Evolutionary conservation across 129 eudicot species (phyloP), one percentile per base, ranked within the genome.

Genomic region (Apium graveolens): DNA sequence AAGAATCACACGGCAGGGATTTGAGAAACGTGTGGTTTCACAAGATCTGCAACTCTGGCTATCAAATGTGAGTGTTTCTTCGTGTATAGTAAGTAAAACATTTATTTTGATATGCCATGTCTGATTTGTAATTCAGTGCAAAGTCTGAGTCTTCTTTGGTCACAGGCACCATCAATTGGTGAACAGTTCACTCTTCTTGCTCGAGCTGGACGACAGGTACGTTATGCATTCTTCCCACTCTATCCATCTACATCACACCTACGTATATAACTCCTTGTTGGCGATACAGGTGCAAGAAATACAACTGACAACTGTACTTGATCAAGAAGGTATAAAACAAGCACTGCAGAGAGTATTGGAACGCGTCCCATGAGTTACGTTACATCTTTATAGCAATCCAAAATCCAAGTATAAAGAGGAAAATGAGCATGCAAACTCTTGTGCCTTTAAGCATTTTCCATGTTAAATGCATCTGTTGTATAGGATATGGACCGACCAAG

Each of bases 31-130:
- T 35, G 99, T 96, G 73, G 97, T 96, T 35, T 92, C 97, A 27
- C 99, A 87, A 81, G 99, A 96, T 90, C 79, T 96, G 86, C 99
- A 96, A 78, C 97, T 96, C 43, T 96, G 99, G 99, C 86, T 96
- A 78, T 96, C 97, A 44, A 92, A 96, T 85, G 99, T 92, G 79
- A 82, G 99, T 75, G 77, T 49, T 60, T 53, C n/a, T 60, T 53
- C 10, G 2, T 35, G 18, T 76, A n/a, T 60, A n/a, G 29, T 4
- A 11, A 11, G 29, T 29, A 63, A 26, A 63, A 27, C 70, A 27
- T 55, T 55, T 9, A 11, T 60, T 63, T 11, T 29, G 37, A 12
- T 9, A 12, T 11, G 2, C 37, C 29, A 24, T 55, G 65, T 11
- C 31, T 18, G 7, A 69, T 69, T 38, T 35, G 38, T 35, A 4